Percentiles rank a stretch among this genome's conserved stretches.
phyloP scores from a whole-genome alignment of 371 early-diverging fungal genomes.

The Mortierella sp. region DNA sequence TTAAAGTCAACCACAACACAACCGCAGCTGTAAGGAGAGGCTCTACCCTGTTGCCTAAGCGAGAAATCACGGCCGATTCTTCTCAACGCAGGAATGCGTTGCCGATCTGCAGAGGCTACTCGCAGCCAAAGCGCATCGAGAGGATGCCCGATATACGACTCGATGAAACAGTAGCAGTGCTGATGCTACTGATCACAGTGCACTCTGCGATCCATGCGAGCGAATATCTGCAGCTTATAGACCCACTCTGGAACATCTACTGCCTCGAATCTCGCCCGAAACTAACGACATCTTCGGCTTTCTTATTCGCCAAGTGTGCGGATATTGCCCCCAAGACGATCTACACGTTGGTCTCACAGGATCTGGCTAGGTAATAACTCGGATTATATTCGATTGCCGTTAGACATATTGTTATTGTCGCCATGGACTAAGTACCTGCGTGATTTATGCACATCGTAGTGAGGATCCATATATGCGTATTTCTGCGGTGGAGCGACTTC shows the following conservation, averaged over 20 bases:
- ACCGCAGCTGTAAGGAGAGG: too few relatives aligned
- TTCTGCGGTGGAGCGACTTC: slow-evolving; percentile 59
- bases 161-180: slow-evolving; percentile 64
- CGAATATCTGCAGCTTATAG: slow-evolving; percentile 60
- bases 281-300: slow-evolving; percentile 65
- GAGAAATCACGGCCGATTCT: background rate
- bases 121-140: slow-evolving; percentile 54
- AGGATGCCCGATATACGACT: slow-evolving; percentile 61
- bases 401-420: too few relatives aligned
- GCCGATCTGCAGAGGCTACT: too few relatives aligned
- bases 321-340: slow-evolving; percentile 67
- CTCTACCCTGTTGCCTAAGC: too few relatives aligned
- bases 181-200: slow-evolving; percentile 68
- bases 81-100: too few relatives aligned
- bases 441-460: slow-evolving; percentile 43
- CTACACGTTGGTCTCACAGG: slow-evolving; percentile 25
- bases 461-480: slow-evolving; percentile 61
- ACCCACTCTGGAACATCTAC: slow-evolving; percentile 66
- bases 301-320: slow-evolving; percentile 72
- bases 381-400: too few relatives aligned
- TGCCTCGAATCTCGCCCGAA: slow-evolving; percentile 59
- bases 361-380: slow-evolving; percentile 35
- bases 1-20: background rate
- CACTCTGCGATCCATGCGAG: slow-evolving; percentile 61
- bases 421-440: too few relatives aligned